phyloP scores from a whole-genome alignment of 805 yeast genomes.

The Candida xiaguanensis region DNA sequence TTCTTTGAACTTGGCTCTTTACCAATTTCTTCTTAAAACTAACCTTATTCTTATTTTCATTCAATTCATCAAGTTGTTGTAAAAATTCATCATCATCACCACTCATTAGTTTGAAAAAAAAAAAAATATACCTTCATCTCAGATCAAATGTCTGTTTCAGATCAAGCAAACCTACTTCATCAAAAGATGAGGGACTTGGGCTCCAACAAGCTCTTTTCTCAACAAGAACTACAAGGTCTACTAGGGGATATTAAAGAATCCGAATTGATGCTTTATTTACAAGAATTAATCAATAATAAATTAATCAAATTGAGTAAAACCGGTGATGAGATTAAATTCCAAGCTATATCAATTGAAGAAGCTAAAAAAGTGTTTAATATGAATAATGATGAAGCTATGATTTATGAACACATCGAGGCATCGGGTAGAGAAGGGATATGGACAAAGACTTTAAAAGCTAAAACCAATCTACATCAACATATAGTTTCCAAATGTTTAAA shows the following conservation, averaged over 20 bases:
- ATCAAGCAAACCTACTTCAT: slow-evolving; percentile 57
- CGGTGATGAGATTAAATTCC: slow-evolving; percentile 67
- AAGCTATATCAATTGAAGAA: slow-evolving; percentile 67
- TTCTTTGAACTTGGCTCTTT: slow-evolving; percentile 3
- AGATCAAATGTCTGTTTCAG: slow-evolving; percentile 24
- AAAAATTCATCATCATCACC: slow-evolving; percentile 2
- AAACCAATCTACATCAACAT: slow-evolving; percentile 86
- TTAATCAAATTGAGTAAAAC: slow-evolving; percentile 66
- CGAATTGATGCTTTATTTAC: slow-evolving; percentile 47
- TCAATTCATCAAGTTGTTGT: neutral
- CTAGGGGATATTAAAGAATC: slow-evolving; percentile 37
- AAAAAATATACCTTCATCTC: slow-evolving; percentile 3
- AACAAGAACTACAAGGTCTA: slow-evolving; percentile 60
- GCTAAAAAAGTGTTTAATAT: slow-evolving; percentile 75
- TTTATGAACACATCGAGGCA: slow-evolving; percentile 87
- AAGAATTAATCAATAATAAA: slow-evolving; percentile 51
- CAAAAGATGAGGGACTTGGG: slow-evolving; percentile 55
- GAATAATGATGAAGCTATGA: slow-evolving; percentile 85
- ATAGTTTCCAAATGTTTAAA: slow-evolving; percentile 84
- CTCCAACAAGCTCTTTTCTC: slow-evolving; percentile 53
- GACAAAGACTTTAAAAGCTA: slow-evolving; percentile 87
- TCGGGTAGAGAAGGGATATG: slow-evolving; percentile 94
- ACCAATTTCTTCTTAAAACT: slow-evolving; percentile 9
- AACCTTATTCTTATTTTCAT: slow-evolving; percentile 1
- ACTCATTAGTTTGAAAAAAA: neutral